Evolutionary conservation across 352 stramenopile genomes (phyloP).

Genomic region (Phytophthora pseudosyringae): DNA sequence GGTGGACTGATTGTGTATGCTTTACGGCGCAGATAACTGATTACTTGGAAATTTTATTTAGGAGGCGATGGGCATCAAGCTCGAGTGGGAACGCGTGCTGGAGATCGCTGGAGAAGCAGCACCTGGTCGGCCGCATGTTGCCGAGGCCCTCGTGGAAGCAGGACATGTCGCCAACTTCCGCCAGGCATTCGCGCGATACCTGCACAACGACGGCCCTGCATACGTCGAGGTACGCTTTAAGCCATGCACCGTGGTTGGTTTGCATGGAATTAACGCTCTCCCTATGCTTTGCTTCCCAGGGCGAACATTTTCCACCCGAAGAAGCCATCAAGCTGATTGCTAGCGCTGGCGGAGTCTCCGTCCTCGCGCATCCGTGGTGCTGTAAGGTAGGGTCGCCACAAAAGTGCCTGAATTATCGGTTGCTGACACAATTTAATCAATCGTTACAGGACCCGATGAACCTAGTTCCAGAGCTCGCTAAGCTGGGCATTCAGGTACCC

Average conservation of each 20-base stretch:
- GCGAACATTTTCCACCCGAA: slow-evolving; percentile 84
- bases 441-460: slow-evolving; percentile 63
- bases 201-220: slow-evolving; percentile 83
- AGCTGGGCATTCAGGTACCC: slow-evolving; percentile 76
- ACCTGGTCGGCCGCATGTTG: slow-evolving; percentile 80
- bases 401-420: background rate
- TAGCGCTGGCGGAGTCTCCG: slow-evolving; percentile 75
- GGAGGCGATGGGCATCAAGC: slow-evolving; percentile 83
- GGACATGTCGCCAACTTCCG: slow-evolving; percentile 81
- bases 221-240: slow-evolving; percentile 72
- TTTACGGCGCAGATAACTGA: background rate
- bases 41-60: slow-evolving; percentile 23
- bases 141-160: slow-evolving; percentile 77
- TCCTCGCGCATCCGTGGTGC: slow-evolving; percentile 88
- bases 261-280: background rate
- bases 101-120: slow-evolving; percentile 85
- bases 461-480: slow-evolving; percentile 71
- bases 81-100: slow-evolving; percentile 82
- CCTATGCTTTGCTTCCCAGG: slow-evolving; percentile 33
- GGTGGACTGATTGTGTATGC: background rate
- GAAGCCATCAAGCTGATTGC: slow-evolving; percentile 89
- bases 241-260: background rate
- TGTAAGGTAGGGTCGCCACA: slow-evolving; percentile 59
- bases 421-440: background rate
- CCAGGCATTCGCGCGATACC: slow-evolving; percentile 81